Base-by-base conservation (phyloP, 495 filamentous ascomycete genomes). In the Apodospora peruviana region DNA sequence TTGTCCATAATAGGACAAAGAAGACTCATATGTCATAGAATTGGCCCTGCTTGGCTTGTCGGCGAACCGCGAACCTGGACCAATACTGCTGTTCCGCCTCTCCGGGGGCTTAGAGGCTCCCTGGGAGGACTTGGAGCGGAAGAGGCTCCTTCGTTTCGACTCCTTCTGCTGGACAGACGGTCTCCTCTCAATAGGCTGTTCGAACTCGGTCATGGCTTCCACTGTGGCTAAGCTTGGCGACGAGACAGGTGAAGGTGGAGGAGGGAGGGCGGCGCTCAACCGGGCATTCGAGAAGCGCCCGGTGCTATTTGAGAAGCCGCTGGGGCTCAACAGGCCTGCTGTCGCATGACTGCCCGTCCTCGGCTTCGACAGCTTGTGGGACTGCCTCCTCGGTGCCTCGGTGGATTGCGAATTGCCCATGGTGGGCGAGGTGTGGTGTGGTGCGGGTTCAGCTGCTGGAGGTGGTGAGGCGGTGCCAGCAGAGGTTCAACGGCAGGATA, bases 311-410 rank as follows among this genome's bases (percentile, higher is more conserved):
- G 63, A 64, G 51, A 55, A 56, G 35, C 57, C 55, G 53, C 50
- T 59, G 23, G 66, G 51, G 53, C 57, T 70, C 49, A 73, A 67
- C 62, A 74, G 68, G 52, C 69, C 66, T 64, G 66, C 65, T 68
- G 71, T 65, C 27, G 64, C 56, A 66, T 64, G 67, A 43, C 64
- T 69, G 44, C 60, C 60, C 38, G 62, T 72, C 47, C 64, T 72
- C 38, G 73, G 72, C 57, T 76, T 76, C 29, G 72, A 76, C 43
- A 76, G 59, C 59, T 62, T 75, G 48, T 75, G 72, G 50, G 66
- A 56, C 46, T 61, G 47, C 52, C 56, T 67, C 64, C 59, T 57
- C 35, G 59, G 55, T 43, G 64, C 60, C 60, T 75, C 71, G 34
- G 56, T 45, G 48, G 73, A 76, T 47, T 70, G 62, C 20, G 66